Percentiles rank a stretch among this genome's conserved stretches.
Evolutionary conservation across 202 grass and related monocot genomes (phyloP).

Genomic region (Saccharum hybrid): DNA sequence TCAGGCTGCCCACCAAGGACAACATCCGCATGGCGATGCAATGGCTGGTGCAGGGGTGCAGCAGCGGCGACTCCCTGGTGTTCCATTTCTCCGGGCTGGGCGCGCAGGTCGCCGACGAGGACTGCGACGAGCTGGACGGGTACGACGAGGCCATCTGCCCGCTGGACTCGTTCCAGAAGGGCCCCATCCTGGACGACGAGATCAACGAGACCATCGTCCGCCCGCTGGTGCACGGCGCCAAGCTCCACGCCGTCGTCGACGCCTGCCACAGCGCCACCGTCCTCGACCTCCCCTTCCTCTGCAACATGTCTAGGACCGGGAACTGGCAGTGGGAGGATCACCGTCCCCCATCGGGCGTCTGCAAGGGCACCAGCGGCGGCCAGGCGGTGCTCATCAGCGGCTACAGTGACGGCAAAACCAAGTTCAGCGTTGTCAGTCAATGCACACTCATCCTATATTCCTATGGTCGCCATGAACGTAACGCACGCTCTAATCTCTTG

Average conservation of each 20-base stretch:
- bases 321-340: constrained; percentile 70
- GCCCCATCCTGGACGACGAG: constrained; percentile 88
- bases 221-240: constrained; percentile 63
- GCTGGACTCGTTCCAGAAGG: constrained; percentile 68
- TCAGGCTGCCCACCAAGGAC: constrained; percentile 58
- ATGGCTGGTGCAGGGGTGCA: constrained; percentile 76
- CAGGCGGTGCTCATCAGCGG: constrained; percentile 78
- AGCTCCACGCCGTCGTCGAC: constrained; percentile 87
- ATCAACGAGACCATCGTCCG: constrained; percentile 80
- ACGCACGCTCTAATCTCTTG: neutral
- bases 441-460: neutral
- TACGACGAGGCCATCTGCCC: constrained; percentile 94
- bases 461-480: too few species aligned
- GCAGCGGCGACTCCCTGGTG: constrained; percentile 76
- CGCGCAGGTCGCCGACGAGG: constrained; percentile 61
- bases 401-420: constrained; percentile 64
- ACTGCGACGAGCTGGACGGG: constrained; percentile 70
- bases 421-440: constrained; percentile 50
- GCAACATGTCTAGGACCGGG: constrained; percentile 57
- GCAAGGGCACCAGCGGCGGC: constrained; percentile 68
- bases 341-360: constrained; percentile 41
- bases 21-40: constrained; percentile 79
- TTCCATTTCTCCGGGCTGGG: constrained; percentile 91
- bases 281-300: constrained; percentile 84
- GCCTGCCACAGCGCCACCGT: constrained; percentile 79